phyloP scores from a whole-genome alignment of 768 basidiomycete genomes.

The Xanthoconium purpureum region DNA sequence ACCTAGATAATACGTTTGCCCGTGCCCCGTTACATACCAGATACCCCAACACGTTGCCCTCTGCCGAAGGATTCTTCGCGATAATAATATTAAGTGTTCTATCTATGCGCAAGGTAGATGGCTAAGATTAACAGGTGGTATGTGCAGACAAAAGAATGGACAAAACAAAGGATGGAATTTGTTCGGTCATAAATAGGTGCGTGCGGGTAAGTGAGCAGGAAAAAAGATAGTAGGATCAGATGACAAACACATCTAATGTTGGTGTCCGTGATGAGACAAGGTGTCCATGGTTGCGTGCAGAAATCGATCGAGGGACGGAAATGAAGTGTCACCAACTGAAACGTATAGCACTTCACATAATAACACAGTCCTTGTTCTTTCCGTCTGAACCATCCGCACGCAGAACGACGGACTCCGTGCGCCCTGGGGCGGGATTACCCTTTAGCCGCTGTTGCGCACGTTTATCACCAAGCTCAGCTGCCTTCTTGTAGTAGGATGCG shows the following conservation, averaged over 20 bases:
- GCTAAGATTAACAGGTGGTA: not conserved
- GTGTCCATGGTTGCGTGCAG: slow-evolving; percentile 2
- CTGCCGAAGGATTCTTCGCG: not conserved
- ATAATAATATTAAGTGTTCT: slow-evolving; percentile 10
- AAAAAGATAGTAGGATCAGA: slow-evolving; percentile 8
- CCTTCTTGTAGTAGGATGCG: slow-evolving; percentile 78
- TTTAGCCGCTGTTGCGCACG: slow-evolving; percentile 84
- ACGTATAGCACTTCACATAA: slow-evolving; percentile 58
- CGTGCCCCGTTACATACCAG: not conserved
- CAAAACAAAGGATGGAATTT: slow-evolving; percentile 7
- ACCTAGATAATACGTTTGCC: not conserved
- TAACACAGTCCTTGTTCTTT: slow-evolving; percentile 78
- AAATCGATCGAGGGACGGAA: slow-evolving; percentile 8
- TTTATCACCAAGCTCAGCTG: slow-evolving; percentile 91
- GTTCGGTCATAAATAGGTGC: slow-evolving; percentile 3
- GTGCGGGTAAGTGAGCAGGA: slow-evolving; percentile 8
- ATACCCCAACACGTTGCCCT: not conserved
- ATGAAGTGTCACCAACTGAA: slow-evolving; percentile 12
- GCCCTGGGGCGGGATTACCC: slow-evolving; percentile 55
- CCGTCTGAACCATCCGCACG: slow-evolving; percentile 48
- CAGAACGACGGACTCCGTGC: slow-evolving; percentile 58
- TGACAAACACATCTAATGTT: slow-evolving; percentile 9
- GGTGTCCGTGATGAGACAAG: slow-evolving; percentile 16
- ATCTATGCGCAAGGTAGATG: slow-evolving; percentile 25
- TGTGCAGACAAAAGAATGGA: not conserved